Conservation (phyloP, 495 filamentous ascomycete species). For the Aspergillus campestris region DNA sequence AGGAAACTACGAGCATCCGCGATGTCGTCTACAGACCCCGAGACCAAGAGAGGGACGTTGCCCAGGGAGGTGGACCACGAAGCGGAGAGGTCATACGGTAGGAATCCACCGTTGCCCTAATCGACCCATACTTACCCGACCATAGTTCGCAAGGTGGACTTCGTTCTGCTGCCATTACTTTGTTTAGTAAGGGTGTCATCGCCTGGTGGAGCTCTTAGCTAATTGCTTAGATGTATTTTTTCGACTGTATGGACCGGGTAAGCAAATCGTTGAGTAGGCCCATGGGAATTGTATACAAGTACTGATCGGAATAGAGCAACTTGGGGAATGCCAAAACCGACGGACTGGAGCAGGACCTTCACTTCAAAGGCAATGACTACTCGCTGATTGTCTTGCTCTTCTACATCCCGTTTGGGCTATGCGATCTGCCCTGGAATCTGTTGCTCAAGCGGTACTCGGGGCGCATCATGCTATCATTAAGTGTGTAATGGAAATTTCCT, state of each 20-base stretch:
- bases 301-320: slow-evolving; percentile 31
- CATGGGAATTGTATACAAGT: no score
- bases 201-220: slow-evolving; percentile 1
- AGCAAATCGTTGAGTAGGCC: slow-evolving; percentile 13
- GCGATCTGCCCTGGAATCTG: slow-evolving; percentile 50
- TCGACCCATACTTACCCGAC: background rate
- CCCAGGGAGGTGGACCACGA: slow-evolving; percentile 11
- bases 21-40: background rate
- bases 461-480: slow-evolving; percentile 35
- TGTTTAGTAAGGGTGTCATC: slow-evolving; percentile 15
- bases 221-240: slow-evolving; percentile 44
- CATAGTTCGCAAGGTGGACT: slow-evolving; percentile 21
- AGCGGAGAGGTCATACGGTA: slow-evolving; percentile 19
- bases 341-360: slow-evolving; percentile 40
- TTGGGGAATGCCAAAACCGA: slow-evolving; percentile 60
- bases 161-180: slow-evolving; percentile 24
- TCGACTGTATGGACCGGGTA: slow-evolving; percentile 53
- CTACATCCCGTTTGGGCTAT: slow-evolving; percentile 65
- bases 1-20: background rate
- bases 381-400: slow-evolving; percentile 62
- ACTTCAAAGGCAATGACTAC: slow-evolving; percentile 53
- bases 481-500: slow-evolving; percentile 40
- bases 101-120: background rate
- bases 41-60: slow-evolving; percentile 9
- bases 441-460: slow-evolving; percentile 49